Evolutionary conservation across 148 eudicot species (phyloP).

Genomic region (Rheum nobile): DNA sequence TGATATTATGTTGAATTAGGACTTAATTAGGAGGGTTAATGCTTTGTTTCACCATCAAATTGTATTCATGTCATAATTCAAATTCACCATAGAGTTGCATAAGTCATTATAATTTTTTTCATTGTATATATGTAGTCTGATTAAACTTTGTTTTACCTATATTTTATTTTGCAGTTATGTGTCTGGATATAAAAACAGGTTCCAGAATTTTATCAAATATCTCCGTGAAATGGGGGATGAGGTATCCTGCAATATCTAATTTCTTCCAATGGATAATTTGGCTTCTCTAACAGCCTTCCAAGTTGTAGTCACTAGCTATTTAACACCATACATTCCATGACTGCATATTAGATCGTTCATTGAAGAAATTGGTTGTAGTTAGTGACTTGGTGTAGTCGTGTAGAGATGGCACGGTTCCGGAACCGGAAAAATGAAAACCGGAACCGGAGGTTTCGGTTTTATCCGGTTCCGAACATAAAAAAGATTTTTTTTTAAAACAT

Average conservation of each 20-base stretch:
- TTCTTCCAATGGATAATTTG: not conserved
- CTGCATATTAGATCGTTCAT: not conserved
- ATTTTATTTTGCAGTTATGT: constrained; percentile 59
- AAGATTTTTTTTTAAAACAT: too few relatives aligned
- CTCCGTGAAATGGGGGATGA: constrained; percentile 99
- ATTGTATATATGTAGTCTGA: not conserved
- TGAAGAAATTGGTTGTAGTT: not conserved
- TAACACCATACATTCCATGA: not conserved
- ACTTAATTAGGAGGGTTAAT: not conserved
- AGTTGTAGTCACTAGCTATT: not conserved
- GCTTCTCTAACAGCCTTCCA: not conserved
- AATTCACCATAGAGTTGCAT: not conserved
- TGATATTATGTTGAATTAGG: not conserved
- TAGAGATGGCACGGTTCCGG: too few relatives aligned
- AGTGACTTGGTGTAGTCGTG: too few relatives aligned
- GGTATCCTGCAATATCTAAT: constrained; percentile 27
- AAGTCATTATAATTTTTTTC: not conserved
- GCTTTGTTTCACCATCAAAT: not conserved
- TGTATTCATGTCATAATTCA: not conserved
- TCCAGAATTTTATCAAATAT: constrained; percentile 89
- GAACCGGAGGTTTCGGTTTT: too few relatives aligned
- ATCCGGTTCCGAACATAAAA: too few relatives aligned
- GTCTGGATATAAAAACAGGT: constrained; percentile 92
- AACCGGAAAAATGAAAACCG: too few relatives aligned
- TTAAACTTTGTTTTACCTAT: not conserved